Conservation (phyloP, 768 basidiomycete genomes). For the Terana coerulea region DNA sequence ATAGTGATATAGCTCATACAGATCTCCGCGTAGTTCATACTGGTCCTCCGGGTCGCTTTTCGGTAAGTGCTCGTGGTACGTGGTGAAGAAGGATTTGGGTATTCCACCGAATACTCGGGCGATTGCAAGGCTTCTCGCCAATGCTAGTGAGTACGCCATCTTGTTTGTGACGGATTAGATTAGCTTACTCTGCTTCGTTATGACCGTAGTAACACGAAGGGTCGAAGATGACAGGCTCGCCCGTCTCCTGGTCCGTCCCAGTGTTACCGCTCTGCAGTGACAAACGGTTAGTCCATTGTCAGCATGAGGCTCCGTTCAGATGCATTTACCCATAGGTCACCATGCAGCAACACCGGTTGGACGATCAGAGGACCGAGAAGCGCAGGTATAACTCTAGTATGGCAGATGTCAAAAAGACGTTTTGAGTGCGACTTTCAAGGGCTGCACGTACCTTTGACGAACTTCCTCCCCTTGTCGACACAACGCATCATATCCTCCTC, state of each 20-base stretch:
- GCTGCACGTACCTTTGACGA: constrained; percentile 39
- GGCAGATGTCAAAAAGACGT: background rate
- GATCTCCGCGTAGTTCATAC: constrained; percentile 56
- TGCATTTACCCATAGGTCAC: constrained; percentile 70
- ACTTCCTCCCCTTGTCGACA: constrained; percentile 51
- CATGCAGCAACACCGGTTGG: constrained; percentile 69
- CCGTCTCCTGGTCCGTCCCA: constrained; percentile 50
- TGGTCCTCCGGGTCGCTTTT: constrained; percentile 64
- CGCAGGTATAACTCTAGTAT: constrained; percentile 65
- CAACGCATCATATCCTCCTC: constrained; percentile 41
- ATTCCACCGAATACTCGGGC: constrained; percentile 81
- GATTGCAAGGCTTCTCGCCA: constrained; percentile 67
- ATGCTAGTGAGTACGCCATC: background rate
- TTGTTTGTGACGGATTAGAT: constrained; percentile 7
- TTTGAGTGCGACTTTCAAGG: background rate
- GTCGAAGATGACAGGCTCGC: constrained; percentile 69
- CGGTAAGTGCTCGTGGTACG: constrained; percentile 60
- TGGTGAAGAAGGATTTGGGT: constrained; percentile 54
- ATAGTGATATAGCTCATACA: constrained; percentile 83
- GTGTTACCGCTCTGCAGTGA: constrained; percentile 65
- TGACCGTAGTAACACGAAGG: constrained; percentile 80
- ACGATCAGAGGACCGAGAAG: constrained; percentile 56
- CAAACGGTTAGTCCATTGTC: no score
- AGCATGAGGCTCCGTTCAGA: background rate
- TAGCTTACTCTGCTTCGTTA: constrained; percentile 72